Conservation (phyloP, 805 yeast species). For the Pichia californica region DNA sequence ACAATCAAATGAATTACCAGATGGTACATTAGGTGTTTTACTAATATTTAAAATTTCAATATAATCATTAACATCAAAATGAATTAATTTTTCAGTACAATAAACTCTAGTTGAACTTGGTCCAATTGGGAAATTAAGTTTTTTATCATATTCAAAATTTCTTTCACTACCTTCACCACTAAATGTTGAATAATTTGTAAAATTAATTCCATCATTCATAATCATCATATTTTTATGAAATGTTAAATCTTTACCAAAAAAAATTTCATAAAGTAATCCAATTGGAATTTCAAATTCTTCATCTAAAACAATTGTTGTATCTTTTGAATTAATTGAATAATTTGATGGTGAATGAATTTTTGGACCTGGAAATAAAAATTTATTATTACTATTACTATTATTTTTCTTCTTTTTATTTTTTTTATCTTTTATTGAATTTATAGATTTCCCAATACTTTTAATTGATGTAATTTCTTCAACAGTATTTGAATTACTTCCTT, state of each 20-base stretch:
- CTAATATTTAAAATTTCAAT: constrained; percentile 59
- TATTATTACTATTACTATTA: too few relatives aligned
- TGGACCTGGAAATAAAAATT: constrained; percentile 44
- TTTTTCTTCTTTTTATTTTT: too few relatives aligned
- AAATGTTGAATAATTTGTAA: constrained; percentile 34
- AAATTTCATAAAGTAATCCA: constrained; percentile 61
- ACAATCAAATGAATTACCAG: constrained; percentile 76
- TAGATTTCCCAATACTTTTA: too few relatives aligned
- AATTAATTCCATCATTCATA: constrained; percentile 41
- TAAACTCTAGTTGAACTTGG: constrained; percentile 82
- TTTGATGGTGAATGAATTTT: constrained; percentile 53
- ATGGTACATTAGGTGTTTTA: constrained; percentile 90
- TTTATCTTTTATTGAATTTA: neutral
- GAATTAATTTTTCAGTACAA: constrained; percentile 50
- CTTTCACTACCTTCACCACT: constrained; percentile 36
- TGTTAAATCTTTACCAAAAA: constrained; percentile 57
- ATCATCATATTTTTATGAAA: constrained; percentile 35
- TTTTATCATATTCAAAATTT: constrained; percentile 62
- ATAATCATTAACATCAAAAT: constrained; percentile 45
- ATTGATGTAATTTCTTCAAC: too few relatives aligned
- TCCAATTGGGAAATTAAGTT: constrained; percentile 76
- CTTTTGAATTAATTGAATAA: constrained; percentile 36
- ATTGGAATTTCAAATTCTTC: constrained; percentile 61
- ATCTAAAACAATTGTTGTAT: constrained; percentile 39
- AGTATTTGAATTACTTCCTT: neutral